Conservation (phyloP, 768 basidiomycete genomes). For the Dacryopinax primogenitus region DNA sequence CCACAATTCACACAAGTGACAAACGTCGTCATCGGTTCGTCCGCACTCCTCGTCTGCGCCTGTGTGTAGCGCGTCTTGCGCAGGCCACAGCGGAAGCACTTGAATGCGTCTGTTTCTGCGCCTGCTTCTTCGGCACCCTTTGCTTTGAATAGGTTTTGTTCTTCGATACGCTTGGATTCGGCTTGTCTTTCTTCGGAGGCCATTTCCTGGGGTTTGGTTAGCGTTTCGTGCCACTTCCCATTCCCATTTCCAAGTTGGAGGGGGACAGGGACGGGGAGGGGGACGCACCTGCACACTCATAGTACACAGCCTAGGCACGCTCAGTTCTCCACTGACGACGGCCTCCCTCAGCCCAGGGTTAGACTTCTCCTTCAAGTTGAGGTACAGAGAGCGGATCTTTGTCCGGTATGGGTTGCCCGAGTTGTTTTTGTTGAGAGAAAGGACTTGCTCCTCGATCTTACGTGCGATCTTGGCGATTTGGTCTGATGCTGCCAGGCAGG, state of each 20-base stretch:
- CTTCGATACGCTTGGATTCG: conserved; percentile 65
- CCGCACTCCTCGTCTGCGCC: conserved; percentile 92
- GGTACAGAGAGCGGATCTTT: conserved; percentile 77
- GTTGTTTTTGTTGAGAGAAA: conserved; percentile 34
- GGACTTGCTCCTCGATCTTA: conserved; percentile 57
- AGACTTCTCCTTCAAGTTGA: conserved; percentile 91
- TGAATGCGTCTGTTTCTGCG: conserved; percentile 96
- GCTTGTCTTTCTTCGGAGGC: conserved; percentile 84
- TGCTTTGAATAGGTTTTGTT: conserved; percentile 81
- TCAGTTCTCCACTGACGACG: conserved; percentile 69
- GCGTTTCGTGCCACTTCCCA: background rate
- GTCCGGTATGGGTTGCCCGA: conserved; percentile 44
- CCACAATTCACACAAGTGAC: conserved; percentile 54
- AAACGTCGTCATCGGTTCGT: conserved; percentile 90
- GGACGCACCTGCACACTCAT: conserved; percentile 68
- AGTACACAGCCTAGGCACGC: conserved; percentile 51
- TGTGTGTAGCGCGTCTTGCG: conserved; percentile 86
- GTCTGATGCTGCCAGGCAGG: conserved; percentile 43
- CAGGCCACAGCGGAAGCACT: conserved; percentile 86
- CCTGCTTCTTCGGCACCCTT: conserved; percentile 79
- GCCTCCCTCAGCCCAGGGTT: conserved; percentile 78
- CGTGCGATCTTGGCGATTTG: conserved; percentile 53
- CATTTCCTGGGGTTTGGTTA: conserved; percentile 85
- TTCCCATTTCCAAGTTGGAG: background rate
- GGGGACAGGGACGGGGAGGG: background rate